Base-by-base conservation (phyloP, 257 asterid species). In the Dorcoceras hygrometricum region DNA sequence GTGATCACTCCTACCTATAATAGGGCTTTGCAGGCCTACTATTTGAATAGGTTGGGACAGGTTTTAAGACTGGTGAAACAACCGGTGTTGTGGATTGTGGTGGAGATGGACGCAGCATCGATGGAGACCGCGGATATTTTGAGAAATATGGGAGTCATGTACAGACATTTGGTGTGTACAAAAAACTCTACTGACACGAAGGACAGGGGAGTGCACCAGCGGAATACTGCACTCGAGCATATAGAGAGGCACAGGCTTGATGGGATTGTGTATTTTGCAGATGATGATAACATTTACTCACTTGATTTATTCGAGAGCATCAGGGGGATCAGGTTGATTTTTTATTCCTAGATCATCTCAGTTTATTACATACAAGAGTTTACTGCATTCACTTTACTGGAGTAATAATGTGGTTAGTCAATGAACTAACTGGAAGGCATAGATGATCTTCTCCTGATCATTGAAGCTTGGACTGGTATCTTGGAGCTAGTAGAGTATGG, bases 261-360 rank as follows among this genome's bases (percentile, higher is more conserved):
- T 39, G 99, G 97, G 56, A 80, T 90, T 72, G 91, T 88, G 64
- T 94, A 90, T 77, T 90, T 94, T 78, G 99, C 99, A 0, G 96
- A 87, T 67, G 98, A 91, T 67, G 97, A 88, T 77, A 89, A 85
- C 73, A 73, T 84, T 66, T 87, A 88, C 79, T 76, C 94, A 3
- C 87, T 90, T 5, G 96, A 94, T 75, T 83, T 90, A 64, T 89
- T 94, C 69, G 93, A 88, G 87, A 84, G 80, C 68, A 65, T 91
- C 50, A 78, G 96, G 73, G 79, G 74, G 26, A 86, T 90, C 91
- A 84, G 95, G 99, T 94, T 64, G 58, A 82, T 55, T 63, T 46
- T n/a, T 60, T 16, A 31, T 54, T 10, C 48, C 22, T 50, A 7
- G 27, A 34, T 66, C 25, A 22, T 54, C 24, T 26, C 10, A 26